These are phyloP conservation scores for Chlamydomonas urium DNA, from an alignment of 139 green algal genomes.

Conservation along the genomic window DNA sequence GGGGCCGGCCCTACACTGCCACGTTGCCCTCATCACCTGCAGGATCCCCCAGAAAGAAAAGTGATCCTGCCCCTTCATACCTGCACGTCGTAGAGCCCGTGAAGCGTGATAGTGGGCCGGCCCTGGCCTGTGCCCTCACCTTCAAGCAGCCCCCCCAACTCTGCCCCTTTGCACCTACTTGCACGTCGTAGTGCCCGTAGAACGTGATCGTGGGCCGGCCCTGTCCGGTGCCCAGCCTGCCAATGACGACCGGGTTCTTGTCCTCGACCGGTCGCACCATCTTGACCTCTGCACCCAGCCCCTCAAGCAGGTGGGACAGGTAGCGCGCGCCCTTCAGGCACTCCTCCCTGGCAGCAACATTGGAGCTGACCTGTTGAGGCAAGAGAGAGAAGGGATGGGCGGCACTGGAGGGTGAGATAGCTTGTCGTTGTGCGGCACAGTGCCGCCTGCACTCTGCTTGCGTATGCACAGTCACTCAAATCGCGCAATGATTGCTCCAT, in stretches of 20 bases:
- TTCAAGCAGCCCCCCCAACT: too few species aligned
- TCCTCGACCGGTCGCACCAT: conserved; percentile 47
- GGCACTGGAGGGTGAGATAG: too few species aligned
- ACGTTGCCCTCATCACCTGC: too few species aligned
- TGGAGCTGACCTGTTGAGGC: conserved; percentile 48
- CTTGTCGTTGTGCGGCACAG: background rate
- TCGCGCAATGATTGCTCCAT: background rate
- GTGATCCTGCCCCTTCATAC: too few species aligned
- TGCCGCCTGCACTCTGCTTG: background rate
- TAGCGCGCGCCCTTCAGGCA: conserved; percentile 88
- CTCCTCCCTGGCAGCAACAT: conserved; percentile 63
- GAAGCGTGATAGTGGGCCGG: conserved; percentile 82
- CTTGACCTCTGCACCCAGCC: conserved; percentile 81
- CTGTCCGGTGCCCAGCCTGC: conserved; percentile 56
- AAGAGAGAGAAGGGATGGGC: background rate
- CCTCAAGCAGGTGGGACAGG: conserved; percentile 78
- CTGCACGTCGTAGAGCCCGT: conserved; percentile 54
- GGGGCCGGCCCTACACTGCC: too few species aligned
- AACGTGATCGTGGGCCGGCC: conserved; percentile 76
- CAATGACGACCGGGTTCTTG: conserved; percentile 87
- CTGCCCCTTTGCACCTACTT: too few species aligned
- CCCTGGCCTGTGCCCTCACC: conserved; percentile 31
- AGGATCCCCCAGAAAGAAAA: too few species aligned
- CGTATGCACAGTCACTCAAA: background rate
- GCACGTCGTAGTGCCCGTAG: conserved; percentile 64